Base-by-base conservation (phyloP, 108 stramenopile genomes). In the Skeletonema grethae region DNA sequence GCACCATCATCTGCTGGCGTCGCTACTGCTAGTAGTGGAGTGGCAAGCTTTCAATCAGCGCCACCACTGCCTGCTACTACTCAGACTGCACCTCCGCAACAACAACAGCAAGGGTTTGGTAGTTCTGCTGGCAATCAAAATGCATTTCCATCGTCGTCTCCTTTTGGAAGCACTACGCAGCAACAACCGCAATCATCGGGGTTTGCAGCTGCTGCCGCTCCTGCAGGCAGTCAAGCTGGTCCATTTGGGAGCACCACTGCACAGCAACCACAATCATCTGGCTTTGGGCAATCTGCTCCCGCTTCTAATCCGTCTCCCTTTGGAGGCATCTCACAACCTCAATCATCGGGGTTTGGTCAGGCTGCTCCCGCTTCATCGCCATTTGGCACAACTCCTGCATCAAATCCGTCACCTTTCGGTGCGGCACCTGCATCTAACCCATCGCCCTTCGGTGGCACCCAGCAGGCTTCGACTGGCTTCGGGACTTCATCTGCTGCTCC, bases 121-220 rank as follows among this genome's bases (percentile, higher is more conserved):
- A 39, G 12, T 39, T 85, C 82, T 71, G 85, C 82, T 71, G 85
- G 82, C 16, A 75, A 31, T 18, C 12, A 64, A 39, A 56, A 31
- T 22, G 25, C 28, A 50, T 30, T 61, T 24, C 24, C 80, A 38
- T 53, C 58, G 20, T 80, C 79, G 7, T 34, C 32, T 7, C 32
- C 32, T 34, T 34, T 34, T 34, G 32, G 32, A 34, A 34, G 32
- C 32, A 34, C 32, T 34, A 34, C 32, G 25, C 32, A 34, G n/a
- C 60, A 46, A 2, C 45, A 59, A 43, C 15, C 41, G 5, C 41
- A 43, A 43, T 43, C 41, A 43, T 43, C 41, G 15, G 41, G 41
- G 2, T 43, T 43, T 43, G 15, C 41, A 43, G 15, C 41, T n/a
- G 38, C 38, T 39, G 13, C 41, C 15, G 15, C 41, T 43, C 41